Percentiles rank a stretch among this genome's conserved stretches.
Evolutionary conservation across 1,284 basidiomycete genomes (phyloP).

Genomic region (Pulveroboletus sp.): DNA sequence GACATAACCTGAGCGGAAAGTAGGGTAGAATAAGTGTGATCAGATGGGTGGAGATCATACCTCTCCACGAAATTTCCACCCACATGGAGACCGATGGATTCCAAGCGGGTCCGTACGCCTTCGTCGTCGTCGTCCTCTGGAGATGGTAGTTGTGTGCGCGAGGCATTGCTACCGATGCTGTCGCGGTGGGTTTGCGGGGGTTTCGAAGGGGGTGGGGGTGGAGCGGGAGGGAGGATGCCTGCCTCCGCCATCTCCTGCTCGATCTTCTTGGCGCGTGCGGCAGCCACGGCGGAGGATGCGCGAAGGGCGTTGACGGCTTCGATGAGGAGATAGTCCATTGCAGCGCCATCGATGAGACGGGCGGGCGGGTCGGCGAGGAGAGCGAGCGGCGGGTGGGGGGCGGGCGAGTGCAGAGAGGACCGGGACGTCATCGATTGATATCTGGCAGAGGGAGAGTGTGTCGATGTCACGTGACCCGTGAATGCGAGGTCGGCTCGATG

Average conservation of each 20-base stretch:
- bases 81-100: slow-evolving; percentile 84
- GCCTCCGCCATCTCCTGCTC: slow-evolving; percentile 77
- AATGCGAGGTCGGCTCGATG: no score
- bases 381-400: slow-evolving; percentile 41
- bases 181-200: slow-evolving; percentile 47
- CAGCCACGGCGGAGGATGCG: slow-evolving; percentile 69
- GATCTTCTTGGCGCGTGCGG: slow-evolving; percentile 59
- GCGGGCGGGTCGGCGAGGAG: slow-evolving; percentile 61
- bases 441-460: no score
- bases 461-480: no score
- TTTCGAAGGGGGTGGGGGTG: slow-evolving; percentile 40
- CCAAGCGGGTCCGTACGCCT: slow-evolving; percentile 67
- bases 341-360: slow-evolving; percentile 68
- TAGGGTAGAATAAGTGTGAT: neutral
- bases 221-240: slow-evolving; percentile 58
- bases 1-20: slow-evolving; percentile 57
- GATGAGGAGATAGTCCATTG: slow-evolving; percentile 85
- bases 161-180: slow-evolving; percentile 25
- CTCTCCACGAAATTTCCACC: slow-evolving; percentile 85
- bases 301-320: slow-evolving; percentile 74
- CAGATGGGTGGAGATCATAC: slow-evolving; percentile 43
- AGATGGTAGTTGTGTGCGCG: slow-evolving; percentile 19
- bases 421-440: slow-evolving; percentile 25
- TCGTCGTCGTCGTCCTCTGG: slow-evolving; percentile 76
- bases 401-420: slow-evolving; percentile 39